Percentiles rank a stretch among this genome's conserved stretches.
Evolutionary conservation across 169 alveolate species (phyloP).

Genomic region (Plasmodium vinckei): DNA sequence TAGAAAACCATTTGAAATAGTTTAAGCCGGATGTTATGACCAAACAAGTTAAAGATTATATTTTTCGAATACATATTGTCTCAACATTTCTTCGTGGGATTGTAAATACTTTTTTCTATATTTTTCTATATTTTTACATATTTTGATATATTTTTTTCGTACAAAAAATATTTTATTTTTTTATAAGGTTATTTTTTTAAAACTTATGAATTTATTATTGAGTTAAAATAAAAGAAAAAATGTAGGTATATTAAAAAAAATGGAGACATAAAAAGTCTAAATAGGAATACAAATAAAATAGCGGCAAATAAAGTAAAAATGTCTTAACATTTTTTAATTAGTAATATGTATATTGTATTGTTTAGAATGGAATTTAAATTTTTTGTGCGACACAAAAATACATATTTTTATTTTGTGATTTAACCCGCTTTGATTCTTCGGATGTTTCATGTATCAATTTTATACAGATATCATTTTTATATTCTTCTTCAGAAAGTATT

Average conservation of each 20-base stretch:
- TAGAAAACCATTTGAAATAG: not conserved
- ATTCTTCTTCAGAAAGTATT: slow-evolving; percentile 64
- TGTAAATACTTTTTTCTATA: too few species aligned
- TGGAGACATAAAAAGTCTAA: too few species aligned
- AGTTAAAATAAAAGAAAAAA: too few species aligned
- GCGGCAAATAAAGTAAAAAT: too few species aligned
- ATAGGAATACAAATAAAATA: too few species aligned
- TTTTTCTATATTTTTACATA: too few species aligned
- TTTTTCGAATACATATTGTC: not conserved
- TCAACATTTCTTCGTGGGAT: too few species aligned
- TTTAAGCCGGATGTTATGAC: not conserved
- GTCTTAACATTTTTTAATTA: not conserved
- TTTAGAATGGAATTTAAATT: not conserved
- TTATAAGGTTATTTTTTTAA: too few species aligned
- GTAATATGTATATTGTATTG: not conserved
- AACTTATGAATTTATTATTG: too few species aligned
- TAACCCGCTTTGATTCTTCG: slow-evolving; percentile 79
- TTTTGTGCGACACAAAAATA: slow-evolving; percentile 76
- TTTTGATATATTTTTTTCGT: too few species aligned
- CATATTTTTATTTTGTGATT: slow-evolving; percentile 74
- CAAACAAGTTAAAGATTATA: not conserved
- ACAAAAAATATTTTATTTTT: too few species aligned
- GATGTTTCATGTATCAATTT: slow-evolving; percentile 76
- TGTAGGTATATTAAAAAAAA: too few species aligned
- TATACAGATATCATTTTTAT: slow-evolving; percentile 76